A percentile compares a stretch with the other conserved stretches of the same genome.
phyloP scores from a whole-genome alignment of 805 yeast genomes.

The Maudiozyma pseudohumilis region DNA sequence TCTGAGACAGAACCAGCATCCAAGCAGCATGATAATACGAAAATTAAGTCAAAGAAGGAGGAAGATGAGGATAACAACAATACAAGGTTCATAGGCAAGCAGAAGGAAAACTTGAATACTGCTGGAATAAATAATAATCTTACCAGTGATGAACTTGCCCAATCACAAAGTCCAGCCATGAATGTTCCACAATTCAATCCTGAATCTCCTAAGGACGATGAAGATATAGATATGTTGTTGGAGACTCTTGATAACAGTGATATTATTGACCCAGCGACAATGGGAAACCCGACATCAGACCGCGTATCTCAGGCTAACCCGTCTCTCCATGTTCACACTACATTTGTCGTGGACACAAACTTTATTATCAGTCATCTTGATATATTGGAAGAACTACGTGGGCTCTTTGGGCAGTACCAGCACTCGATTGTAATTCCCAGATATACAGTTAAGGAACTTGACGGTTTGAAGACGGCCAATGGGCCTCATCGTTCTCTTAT shows the following conservation, averaged over 20 bases:
- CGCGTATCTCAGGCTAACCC: neutral
- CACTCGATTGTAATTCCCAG: conserved; percentile 57
- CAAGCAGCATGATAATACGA: too few relatives aligned
- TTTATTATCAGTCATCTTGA: conserved; percentile 61
- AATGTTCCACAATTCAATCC: neutral
- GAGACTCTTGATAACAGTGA: neutral
- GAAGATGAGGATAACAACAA: too few relatives aligned
- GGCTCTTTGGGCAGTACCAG: conserved; percentile 32
- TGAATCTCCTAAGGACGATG: neutral
- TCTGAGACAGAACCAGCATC: too few relatives aligned
- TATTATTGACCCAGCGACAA: neutral
- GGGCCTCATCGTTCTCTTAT: conserved; percentile 23
- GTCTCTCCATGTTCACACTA: conserved; percentile 18
- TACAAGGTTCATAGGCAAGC: too few relatives aligned
- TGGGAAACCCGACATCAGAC: neutral
- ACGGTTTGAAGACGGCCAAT: conserved; percentile 56
- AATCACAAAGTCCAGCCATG: neutral
- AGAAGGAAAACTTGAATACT: too few relatives aligned
- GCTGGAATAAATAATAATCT: too few relatives aligned
- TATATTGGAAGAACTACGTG: conserved; percentile 44
- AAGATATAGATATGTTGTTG: neutral
- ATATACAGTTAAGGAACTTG: conserved; percentile 68
- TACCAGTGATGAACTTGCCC: too few relatives aligned
- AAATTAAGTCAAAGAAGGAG: too few relatives aligned
- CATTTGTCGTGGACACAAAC: conserved; percentile 73